Evolutionary conservation across 345 rosid species (phyloP).

Genomic region (Erodium maritimum): DNA sequence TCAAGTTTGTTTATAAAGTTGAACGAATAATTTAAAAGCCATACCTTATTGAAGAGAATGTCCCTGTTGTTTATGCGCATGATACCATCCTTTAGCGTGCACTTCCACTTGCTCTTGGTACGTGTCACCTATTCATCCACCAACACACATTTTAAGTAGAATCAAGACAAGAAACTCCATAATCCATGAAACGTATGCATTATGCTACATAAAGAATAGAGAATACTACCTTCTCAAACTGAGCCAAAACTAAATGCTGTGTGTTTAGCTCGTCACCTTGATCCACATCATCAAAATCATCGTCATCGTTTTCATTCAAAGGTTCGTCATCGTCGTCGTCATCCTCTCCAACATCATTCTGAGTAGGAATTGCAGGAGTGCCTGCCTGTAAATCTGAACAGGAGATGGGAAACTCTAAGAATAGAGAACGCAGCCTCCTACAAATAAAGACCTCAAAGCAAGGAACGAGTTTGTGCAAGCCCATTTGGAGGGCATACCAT

Average conservation of each 20-base stretch:
- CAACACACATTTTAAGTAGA: background rate
- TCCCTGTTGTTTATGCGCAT: slow-evolving; percentile 95
- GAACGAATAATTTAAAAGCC: slow-evolving; percentile 4
- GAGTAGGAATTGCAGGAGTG: slow-evolving; percentile 46
- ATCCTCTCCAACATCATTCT: slow-evolving; percentile 38
- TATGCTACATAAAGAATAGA: background rate
- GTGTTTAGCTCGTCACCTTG: slow-evolving; percentile 87
- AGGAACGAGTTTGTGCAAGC: background rate
- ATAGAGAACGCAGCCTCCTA: background rate
- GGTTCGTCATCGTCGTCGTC: slow-evolving; percentile 83
- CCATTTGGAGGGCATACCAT: slow-evolving; percentile 30
- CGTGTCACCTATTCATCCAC: slow-evolving; percentile 65
- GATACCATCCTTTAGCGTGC: slow-evolving; percentile 89
- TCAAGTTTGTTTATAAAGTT: background rate
- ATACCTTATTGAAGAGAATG: slow-evolving; percentile 87
- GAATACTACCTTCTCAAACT: slow-evolving; percentile 74
- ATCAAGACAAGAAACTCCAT: background rate
- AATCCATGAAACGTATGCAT: background rate
- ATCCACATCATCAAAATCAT: slow-evolving; percentile 82
- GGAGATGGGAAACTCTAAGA: slow-evolving; percentile 7
- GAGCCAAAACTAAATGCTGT: slow-evolving; percentile 92
- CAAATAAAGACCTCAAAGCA: background rate
- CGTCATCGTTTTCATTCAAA: slow-evolving; percentile 88
- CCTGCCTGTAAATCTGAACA: slow-evolving; percentile 59
- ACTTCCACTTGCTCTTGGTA: slow-evolving; percentile 94